phyloP scores from a whole-genome alignment of 139 green algal genomes.

The Tetraselmis striata region DNA sequence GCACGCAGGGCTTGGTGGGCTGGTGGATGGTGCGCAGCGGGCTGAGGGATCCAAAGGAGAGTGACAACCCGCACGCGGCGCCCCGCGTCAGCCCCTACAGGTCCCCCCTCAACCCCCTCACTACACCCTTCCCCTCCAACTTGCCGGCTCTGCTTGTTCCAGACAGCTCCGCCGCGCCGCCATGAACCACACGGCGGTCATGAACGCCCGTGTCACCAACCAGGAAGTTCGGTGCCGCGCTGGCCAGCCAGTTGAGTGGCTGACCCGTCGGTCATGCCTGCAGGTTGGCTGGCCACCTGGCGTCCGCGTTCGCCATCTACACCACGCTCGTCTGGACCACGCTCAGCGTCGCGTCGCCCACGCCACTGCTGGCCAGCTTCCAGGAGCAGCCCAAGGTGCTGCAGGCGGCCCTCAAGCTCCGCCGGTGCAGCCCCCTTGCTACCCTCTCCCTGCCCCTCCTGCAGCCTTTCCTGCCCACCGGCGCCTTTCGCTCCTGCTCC shows the following conservation, averaged over 20 bases:
- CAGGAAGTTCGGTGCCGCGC: no score
- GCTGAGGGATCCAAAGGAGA: constrained; percentile 56
- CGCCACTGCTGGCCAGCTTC: neutral
- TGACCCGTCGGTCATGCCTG: neutral
- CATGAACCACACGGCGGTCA: no score
- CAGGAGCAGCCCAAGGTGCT: constrained; percentile 1
- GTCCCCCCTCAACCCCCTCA: no score
- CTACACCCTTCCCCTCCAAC: no score
- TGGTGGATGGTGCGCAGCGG: constrained; percentile 98
- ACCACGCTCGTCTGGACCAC: constrained; percentile 86
- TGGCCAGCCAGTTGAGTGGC: no score
- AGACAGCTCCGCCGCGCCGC: no score
- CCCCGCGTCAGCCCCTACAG: constrained; percentile 90
- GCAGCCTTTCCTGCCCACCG: no score
- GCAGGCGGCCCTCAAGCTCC: neutral
- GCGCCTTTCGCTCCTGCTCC: no score
- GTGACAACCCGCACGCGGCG: constrained; percentile 47
- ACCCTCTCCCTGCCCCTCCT: no score
- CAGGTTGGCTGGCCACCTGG: constrained; percentile 88
- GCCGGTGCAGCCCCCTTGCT: no score
- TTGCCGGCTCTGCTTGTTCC: no score
- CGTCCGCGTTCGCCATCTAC: constrained; percentile 93
- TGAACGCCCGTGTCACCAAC: no score
- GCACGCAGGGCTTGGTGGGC: constrained; percentile 84
- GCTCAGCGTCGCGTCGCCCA: constrained; percentile 57